A percentile compares a stretch with the other conserved stretches of the same genome.
Conservation (phyloP, 768 basidiomycete species). For the Jaapia argillacea region DNA sequence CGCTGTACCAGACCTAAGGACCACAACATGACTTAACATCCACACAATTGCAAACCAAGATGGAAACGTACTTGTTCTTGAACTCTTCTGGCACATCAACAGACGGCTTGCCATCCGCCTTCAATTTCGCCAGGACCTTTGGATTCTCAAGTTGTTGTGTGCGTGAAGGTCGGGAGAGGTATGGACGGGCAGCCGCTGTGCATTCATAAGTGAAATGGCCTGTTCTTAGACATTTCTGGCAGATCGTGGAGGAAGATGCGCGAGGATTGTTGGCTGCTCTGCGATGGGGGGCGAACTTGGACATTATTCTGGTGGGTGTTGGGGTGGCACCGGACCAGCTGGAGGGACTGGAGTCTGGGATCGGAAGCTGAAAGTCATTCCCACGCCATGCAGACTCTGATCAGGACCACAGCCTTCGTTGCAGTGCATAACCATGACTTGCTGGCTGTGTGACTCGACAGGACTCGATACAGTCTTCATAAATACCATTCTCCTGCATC, state of each 20-base stretch:
- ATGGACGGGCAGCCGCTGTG: slow-evolving; percentile 61
- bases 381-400: too few species aligned
- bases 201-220: slow-evolving; percentile 93
- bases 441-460: too few species aligned
- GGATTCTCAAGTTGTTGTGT: slow-evolving; percentile 83
- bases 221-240: slow-evolving; percentile 72
- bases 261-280: slow-evolving; percentile 51
- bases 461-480: too few species aligned
- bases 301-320: too few species aligned
- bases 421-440: too few species aligned
- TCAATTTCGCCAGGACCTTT: slow-evolving; percentile 51
- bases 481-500: too few species aligned
- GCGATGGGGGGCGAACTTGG: slow-evolving; percentile 71
- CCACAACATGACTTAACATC: not conserved
- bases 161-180: slow-evolving; percentile 82
- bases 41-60: not conserved
- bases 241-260: slow-evolving; percentile 57
- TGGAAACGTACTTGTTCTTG: slow-evolving; percentile 53
- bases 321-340: too few species aligned
- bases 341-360: too few species aligned
- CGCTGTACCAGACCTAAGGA: slow-evolving; percentile 62
- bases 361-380: too few species aligned
- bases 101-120: slow-evolving; percentile 60
- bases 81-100: slow-evolving; percentile 90
- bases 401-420: too few species aligned